Conservation (phyloP, 805 yeast genomes). For the Kockiozyma suomiensis region DNA sequence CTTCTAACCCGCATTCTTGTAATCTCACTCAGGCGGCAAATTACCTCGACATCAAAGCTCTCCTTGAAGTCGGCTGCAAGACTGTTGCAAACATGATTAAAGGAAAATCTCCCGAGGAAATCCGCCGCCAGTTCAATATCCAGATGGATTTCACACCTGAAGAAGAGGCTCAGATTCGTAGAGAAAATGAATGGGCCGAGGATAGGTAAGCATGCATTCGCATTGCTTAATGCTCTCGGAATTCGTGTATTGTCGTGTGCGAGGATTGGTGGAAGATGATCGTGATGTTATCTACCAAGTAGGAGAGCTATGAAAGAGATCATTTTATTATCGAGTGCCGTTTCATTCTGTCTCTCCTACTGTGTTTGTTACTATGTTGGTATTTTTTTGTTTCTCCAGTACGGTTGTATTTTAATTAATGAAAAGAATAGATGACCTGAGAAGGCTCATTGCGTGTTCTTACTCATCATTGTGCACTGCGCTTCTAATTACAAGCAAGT, state of each 20-base stretch:
- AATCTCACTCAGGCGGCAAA: slow-evolving; percentile 44
- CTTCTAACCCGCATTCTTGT: neutral
- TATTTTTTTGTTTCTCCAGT: neutral
- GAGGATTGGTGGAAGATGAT: too few species aligned
- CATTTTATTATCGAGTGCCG: too few species aligned
- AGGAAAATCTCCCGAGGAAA: slow-evolving; percentile 51
- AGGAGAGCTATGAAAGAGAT: too few species aligned
- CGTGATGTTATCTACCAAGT: too few species aligned
- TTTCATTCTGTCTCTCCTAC: too few species aligned
- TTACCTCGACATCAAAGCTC: slow-evolving; percentile 50
- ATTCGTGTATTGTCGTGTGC: too few species aligned
- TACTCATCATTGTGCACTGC: too few species aligned
- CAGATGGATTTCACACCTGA: slow-evolving; percentile 52
- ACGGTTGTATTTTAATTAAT: too few species aligned
- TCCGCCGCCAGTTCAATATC: slow-evolving; percentile 50
- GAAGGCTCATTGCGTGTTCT: too few species aligned
- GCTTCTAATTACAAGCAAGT: too few species aligned
- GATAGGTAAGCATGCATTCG: slow-evolving; percentile 39
- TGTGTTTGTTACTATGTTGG: too few species aligned
- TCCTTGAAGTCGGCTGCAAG: slow-evolving; percentile 53
- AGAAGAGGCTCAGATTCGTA: slow-evolving; percentile 51
- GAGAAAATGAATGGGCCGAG: slow-evolving; percentile 51
- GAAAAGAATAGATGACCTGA: too few species aligned
- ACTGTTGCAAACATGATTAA: slow-evolving; percentile 54
- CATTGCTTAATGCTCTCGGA: neutral